Evolutionary conservation across 225 moss, liverwort and hornwort genomes (phyloP), one percentile per base, ranked within the genome.

Genomic region (Pleurozium schreberi): DNA sequence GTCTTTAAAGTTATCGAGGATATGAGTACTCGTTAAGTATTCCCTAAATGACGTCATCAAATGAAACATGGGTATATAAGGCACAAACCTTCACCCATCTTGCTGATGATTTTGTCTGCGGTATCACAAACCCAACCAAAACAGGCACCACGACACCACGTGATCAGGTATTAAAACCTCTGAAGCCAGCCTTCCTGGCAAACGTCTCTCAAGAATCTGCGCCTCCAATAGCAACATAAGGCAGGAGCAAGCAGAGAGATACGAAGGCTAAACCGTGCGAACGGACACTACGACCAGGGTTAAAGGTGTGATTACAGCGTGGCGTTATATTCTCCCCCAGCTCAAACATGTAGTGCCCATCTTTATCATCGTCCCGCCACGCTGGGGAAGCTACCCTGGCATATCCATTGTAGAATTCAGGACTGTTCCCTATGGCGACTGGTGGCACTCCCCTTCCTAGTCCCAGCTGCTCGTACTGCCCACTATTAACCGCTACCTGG

Each of bases 41-140:
- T 40, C 40, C 69, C 57, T 22, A 76, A 69, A 83, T 36, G 40
- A 88, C 34, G 43, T 50, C 34, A 86, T 73, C 90, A 57, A 85
- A 76, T 52, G 19, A 79, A 85, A 81, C 61, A 85, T 8, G 74
- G 67, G 88, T 53, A 81, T 49, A 15, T 74, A 80, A 81, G 86
- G 89, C 76, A 91, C 93, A 91, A 90, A 93, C 93, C 98, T 98
- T 98, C 98, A 92, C 98, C 98, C 97, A 98, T 95, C 95, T 98
- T 98, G 96, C 98, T 98, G 91, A 98, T 98, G 93, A 98, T 98
- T 93, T 98, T 98, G 95, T 98, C 98, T 98, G 98, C 97, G 93
- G 90, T 93, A 93, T 94, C 92, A 94, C 93, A 95, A 94, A 93
- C 90, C 93, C 93, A 93, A 94, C 91, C 94, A 91, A 94, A 93